Evolutionary conservation across 2,329 filamentous ascomycete species (phyloP).

Genomic region (Fusarium sp.): DNA sequence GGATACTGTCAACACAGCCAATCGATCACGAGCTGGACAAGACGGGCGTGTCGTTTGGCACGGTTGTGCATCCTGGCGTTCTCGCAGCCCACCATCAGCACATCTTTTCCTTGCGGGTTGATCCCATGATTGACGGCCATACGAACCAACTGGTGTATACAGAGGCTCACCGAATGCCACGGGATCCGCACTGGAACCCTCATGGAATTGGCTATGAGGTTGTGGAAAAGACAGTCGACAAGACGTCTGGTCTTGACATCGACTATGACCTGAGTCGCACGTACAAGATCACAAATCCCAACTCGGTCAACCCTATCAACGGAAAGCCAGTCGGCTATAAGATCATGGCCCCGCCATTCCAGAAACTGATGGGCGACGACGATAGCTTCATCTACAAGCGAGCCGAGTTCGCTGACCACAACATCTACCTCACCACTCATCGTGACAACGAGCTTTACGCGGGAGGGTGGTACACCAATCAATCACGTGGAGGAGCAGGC

Average conservation of each 20-base stretch:
- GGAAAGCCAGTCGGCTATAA: slow-evolving; percentile 61
- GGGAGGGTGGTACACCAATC: slow-evolving; percentile 62
- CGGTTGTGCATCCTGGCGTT: slow-evolving; percentile 69
- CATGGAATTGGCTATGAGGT: slow-evolving; percentile 69
- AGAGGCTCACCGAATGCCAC: slow-evolving; percentile 49
- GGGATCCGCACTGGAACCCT: slow-evolving; percentile 64
- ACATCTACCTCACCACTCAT: slow-evolving; percentile 60
- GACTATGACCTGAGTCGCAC: slow-evolving; percentile 61
- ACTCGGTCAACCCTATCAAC: slow-evolving; percentile 29
- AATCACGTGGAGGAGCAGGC: slow-evolving; percentile 48
- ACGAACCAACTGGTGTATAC: slow-evolving; percentile 60
- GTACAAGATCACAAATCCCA: slow-evolving; percentile 59
- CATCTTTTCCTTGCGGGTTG: slow-evolving; percentile 70
- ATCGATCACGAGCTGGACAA: slow-evolving; percentile 67
- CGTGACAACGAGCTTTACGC: slow-evolving; percentile 61
- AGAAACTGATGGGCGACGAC: slow-evolving; percentile 58
- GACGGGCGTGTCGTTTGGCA: slow-evolving; percentile 61
- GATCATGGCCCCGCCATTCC: slow-evolving; percentile 56
- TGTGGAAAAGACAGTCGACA: slow-evolving; percentile 56
- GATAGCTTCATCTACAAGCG: slow-evolving; percentile 54
- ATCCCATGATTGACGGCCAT: slow-evolving; percentile 66
- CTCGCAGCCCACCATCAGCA: slow-evolving; percentile 76
- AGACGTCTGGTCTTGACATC: slow-evolving; percentile 50
- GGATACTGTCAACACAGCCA: slow-evolving; percentile 69
- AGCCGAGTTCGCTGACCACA: slow-evolving; percentile 58